A percentile compares a stretch with the other conserved stretches of the same genome.
Conservation (phyloP, 2,329 filamentous ascomycete genomes). For the Tolypocladium paradoxum region DNA sequence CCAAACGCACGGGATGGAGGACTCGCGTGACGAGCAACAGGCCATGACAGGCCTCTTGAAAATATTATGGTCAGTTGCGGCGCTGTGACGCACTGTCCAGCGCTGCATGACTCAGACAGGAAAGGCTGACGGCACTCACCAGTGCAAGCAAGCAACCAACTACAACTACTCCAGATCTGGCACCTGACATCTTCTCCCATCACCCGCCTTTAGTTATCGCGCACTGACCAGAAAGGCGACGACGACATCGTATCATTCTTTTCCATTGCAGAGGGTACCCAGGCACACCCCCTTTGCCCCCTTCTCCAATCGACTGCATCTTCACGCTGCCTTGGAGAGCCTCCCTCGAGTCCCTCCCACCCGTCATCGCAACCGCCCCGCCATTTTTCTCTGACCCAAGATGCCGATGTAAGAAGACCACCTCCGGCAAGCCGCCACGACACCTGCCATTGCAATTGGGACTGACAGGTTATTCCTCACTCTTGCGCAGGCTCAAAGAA, state of each 20-base stretch:
- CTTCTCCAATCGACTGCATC: neutral
- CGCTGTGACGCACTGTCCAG: neutral
- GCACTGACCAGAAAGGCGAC: neutral
- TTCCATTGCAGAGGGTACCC: neutral
- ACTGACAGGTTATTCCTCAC: neutral
- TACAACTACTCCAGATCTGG: neutral
- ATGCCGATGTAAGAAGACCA: conserved; percentile 7
- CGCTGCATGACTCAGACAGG: neutral
- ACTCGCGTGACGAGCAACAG: neutral
- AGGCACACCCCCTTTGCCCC: neutral
- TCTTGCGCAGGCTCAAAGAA: conserved; percentile 53
- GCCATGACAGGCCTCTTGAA: neutral
- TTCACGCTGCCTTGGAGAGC: neutral
- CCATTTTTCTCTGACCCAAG: conserved; percentile 2
- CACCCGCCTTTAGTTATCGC: neutral
- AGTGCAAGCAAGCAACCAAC: neutral
- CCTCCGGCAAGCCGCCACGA: neutral
- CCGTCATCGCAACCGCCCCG: conserved; percentile 1
- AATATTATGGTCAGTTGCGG: neutral
- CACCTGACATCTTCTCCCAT: neutral
- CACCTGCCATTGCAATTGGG: neutral
- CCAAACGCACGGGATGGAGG: neutral
- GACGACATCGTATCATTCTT: neutral
- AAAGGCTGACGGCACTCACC: neutral
- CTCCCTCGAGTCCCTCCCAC: too few relatives aligned